These are phyloP conservation scores for Candida awuae DNA, from an alignment of 805 yeast species.

Conservation along the genomic window DNA sequence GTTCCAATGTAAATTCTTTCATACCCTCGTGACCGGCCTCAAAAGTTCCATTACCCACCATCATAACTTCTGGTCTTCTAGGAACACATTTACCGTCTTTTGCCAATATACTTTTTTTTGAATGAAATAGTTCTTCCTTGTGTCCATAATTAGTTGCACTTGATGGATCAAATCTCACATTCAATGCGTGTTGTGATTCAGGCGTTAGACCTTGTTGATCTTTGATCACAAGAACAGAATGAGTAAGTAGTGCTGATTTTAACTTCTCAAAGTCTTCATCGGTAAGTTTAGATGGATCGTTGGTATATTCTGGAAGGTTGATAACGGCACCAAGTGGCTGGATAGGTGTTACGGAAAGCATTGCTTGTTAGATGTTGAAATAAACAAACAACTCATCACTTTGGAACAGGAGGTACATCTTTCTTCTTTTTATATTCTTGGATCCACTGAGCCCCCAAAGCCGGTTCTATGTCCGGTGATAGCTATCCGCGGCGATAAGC, in stretches of 20 bases:
- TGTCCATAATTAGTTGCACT: constrained; percentile 71
- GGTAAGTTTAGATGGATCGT: constrained; percentile 62
- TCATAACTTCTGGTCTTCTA: constrained; percentile 81
- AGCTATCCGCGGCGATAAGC: no score
- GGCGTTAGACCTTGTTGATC: constrained; percentile 63
- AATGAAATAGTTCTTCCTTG: constrained; percentile 63
- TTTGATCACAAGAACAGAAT: constrained; percentile 72
- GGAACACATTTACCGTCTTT: constrained; percentile 80
- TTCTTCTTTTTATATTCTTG: background rate
- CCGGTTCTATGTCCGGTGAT: no score
- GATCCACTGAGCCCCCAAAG: no score
- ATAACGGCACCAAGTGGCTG: constrained; percentile 65
- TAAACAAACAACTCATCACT: no score
- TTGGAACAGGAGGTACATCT: no score
- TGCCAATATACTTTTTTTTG: constrained; percentile 57
- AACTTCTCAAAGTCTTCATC: constrained; percentile 58
- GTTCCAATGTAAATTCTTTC: constrained; percentile 55
- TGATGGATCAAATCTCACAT: constrained; percentile 73
- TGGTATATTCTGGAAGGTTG: constrained; percentile 56
- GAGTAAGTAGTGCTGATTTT: constrained; percentile 54
- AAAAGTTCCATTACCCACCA: constrained; percentile 75
- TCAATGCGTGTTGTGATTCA: constrained; percentile 64
- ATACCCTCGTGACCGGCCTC: constrained; percentile 33
- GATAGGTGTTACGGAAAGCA: constrained; percentile 35
- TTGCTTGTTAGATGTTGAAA: no score